Base-by-base conservation (phyloP, 2,329 filamentous ascomycete genomes). In the Exophiala calicioides region DNA sequence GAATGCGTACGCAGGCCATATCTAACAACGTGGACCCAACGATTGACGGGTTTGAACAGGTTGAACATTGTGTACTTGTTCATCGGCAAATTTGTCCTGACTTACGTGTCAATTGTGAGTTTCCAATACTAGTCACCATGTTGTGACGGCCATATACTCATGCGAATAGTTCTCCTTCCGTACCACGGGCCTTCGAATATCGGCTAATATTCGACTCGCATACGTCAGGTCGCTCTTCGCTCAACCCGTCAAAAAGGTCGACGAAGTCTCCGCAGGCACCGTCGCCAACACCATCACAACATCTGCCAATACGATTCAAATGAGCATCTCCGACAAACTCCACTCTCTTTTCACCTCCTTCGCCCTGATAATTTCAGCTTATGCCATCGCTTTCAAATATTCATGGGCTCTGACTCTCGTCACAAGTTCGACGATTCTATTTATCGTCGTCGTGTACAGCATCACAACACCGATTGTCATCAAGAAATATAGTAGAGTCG, bases 61-160 rank as follows among this genome's bases (percentile, higher is more conserved):
- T 47, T 53, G 23, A 37, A 32, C 52, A 79, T 81, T 50, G 65
- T 82, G 10, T 81, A 80, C 57, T 66, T 83, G 1, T 81, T 82
- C 50, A 65, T 79, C 15, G 78, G 64, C 10, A 78, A 78, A 44
- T 76, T 81, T 29, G 55, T 68, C 3, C 62, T 81, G n/a, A 73
- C 71, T 0, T 82, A 81, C 51, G 57, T 78, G 13, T 77, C 78
- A 49, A 75, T 76, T 55, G 76, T 79, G 63, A 53, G 64, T 52
- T n/a, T 13, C 16, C 16, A 16, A 40, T n/a, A n/a, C n/a, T n/a
- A 2, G 12, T 36, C 29, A 35, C 5, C 24, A 12, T 24, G n/a
- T 21, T 12, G 9, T 1, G 10, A 18, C 37, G 8, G 38, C 8
- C 33, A 9, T 3, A 27, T 48, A 35, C 34, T 55, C 16, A 51